Evolutionary conservation across 768 basidiomycete genomes (phyloP).

Genomic region (Boletus sp.): DNA sequence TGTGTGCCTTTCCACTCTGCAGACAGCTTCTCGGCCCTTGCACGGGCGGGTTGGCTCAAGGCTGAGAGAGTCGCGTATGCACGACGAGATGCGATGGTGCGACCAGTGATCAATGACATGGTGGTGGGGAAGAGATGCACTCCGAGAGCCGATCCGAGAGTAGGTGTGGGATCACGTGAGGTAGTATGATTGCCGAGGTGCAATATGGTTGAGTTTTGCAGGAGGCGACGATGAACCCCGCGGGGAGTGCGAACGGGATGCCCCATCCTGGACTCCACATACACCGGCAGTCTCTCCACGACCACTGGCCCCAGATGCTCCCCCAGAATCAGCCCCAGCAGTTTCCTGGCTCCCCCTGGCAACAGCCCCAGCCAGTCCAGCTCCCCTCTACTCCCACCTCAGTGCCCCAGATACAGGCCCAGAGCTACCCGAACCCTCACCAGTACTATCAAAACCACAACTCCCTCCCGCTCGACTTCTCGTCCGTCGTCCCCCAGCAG

Average conservation of each 20-base stretch:
- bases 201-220: neutral
- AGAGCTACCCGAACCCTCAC: conserved; percentile 12
- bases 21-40: conserved; percentile 68
- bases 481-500: conserved; percentile 45
- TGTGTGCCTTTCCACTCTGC: conserved; percentile 84
- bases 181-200: neutral
- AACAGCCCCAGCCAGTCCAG: conserved; percentile 33
- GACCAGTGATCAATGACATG: conserved; percentile 22
- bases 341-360: conserved; percentile 29
- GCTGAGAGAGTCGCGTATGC: conserved; percentile 49
- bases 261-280: conserved; percentile 15
- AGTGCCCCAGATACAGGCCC: conserved; percentile 18
- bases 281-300: conserved; percentile 22
- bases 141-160: conserved; percentile 5
- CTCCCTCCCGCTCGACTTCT: conserved; percentile 28
- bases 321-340: conserved; percentile 28
- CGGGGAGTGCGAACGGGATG: conserved; percentile 13
- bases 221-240: conserved; percentile 17
- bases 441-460: conserved; percentile 23
- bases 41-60: conserved; percentile 51
- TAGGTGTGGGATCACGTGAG: conserved; percentile 14
- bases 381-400: conserved; percentile 35
- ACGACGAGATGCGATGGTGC: conserved; percentile 15
- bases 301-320: conserved; percentile 22
- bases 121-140: neutral